Evolutionary conservation across 2,329 filamentous ascomycete species (phyloP), one percentile per base, ranked within the genome.

Genomic region (Microsporum canis): DNA sequence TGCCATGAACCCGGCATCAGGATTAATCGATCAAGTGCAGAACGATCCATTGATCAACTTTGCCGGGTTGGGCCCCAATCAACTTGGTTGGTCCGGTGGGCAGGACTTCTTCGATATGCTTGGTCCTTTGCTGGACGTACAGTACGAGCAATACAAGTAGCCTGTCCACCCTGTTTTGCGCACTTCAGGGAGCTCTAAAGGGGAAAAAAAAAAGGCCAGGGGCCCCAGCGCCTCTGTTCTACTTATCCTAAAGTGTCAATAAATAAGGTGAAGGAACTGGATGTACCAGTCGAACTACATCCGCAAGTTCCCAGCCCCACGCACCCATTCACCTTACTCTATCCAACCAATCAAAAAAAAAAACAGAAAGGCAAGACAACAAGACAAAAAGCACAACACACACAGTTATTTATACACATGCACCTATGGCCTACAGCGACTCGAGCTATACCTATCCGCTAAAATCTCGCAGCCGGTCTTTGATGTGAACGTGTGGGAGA

Each of bases 41-140:
- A 58, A 65, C 3, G 65, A 66, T 58, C 63, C 65, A 12, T 57
- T 66, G 39, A 65, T 66, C 41, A 65, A 41, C 34, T 66, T 66
- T 58, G 65, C 65, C 10, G 65, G 65, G 12, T 34, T 66, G 23
- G 65, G 64, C n/a, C 55, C 64, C 23, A 66, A 66, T 60, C 65
- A 66, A 39, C 63, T 66, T 8, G 65, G 65, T 1, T 66, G 65
- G 65, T 65, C 65, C 27, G 65, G 65, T 23, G 65, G 65, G 17
- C 65, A 66, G 53, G 65, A 66, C 34, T 66, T 66, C 23, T 66
- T 66, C 60, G 65, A 66, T 55, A 65, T 66, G 65, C 60, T 66
- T 5, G 65, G 64, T 5, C 65, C 64, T 3, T 61, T 66, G 51
- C 39, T 66, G 31, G 65, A 66, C 61, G 64, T 66, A 29, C 65